Conservation (phyloP, 2,329 filamentous ascomycete species). For the Didymella exigua region DNA sequence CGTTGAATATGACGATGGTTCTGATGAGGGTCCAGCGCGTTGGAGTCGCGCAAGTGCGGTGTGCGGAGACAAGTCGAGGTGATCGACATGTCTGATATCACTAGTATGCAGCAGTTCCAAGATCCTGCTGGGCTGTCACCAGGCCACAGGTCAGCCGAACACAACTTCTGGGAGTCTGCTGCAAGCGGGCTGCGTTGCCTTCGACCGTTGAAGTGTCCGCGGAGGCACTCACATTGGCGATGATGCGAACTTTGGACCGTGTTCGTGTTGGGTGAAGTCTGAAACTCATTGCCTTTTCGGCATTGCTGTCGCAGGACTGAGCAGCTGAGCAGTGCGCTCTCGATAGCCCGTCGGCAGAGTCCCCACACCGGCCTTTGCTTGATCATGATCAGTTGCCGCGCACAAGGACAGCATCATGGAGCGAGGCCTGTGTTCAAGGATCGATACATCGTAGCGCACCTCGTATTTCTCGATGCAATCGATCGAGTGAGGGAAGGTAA, state of each 20-base stretch:
- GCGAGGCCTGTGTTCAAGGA: neutral
- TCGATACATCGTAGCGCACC: neutral
- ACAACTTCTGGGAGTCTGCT: neutral
- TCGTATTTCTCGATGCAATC: slow-evolving; percentile 4
- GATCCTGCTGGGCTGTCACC: neutral
- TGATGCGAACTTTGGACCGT: neutral
- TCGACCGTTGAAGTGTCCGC: neutral
- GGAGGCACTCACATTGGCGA: neutral
- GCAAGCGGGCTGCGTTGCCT: slow-evolving; percentile 5
- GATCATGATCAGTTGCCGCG: neutral
- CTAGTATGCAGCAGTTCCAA: neutral
- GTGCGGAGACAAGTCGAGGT: neutral
- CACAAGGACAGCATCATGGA: neutral
- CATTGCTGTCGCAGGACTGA: neutral
- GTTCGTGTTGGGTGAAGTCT: neutral
- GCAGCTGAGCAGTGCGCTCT: neutral
- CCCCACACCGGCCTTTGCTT: slow-evolving; percentile 2
- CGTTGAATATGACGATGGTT: neutral
- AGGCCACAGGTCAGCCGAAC: slow-evolving; percentile 5
- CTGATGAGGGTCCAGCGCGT: slow-evolving; percentile 1
- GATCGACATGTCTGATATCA: slow-evolving; percentile 17
- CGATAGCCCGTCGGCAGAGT: neutral
- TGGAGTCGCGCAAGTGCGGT: neutral
- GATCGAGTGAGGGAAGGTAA: slow-evolving; percentile 1
- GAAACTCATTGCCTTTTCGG: neutral